Conservation (phyloP, 2,329 filamentous ascomycete species). For the Xylariaceae sp. region DNA sequence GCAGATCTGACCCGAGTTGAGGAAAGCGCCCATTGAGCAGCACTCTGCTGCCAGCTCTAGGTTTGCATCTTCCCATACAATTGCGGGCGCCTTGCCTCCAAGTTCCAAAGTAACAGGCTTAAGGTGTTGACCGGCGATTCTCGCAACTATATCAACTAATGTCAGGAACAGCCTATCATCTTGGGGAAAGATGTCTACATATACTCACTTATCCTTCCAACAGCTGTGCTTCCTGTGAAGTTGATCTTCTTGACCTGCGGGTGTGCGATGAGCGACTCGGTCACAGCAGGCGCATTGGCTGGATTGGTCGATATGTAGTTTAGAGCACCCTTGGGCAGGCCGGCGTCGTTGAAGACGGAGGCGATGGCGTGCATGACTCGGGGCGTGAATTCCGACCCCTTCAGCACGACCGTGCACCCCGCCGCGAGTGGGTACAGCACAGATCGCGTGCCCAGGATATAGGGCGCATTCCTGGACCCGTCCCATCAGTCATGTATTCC, state of each 20-base stretch:
- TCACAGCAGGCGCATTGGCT: slow-evolving; percentile 53
- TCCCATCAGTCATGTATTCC: too few species aligned
- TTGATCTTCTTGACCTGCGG: slow-evolving; percentile 60
- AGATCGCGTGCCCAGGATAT: slow-evolving; percentile 37
- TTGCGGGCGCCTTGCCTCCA: slow-evolving; percentile 62
- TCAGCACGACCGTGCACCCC: slow-evolving; percentile 60
- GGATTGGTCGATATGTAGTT: slow-evolving; percentile 58
- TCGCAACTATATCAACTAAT: slow-evolving; percentile 44
- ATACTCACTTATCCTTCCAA: slow-evolving; percentile 50
- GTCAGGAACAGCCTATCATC: slow-evolving; percentile 3
- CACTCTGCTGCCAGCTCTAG: slow-evolving; percentile 55
- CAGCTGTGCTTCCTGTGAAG: slow-evolving; percentile 62
- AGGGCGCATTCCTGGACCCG: slow-evolving; percentile 38
- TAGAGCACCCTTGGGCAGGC: slow-evolving; percentile 58
- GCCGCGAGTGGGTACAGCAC: slow-evolving; percentile 56
- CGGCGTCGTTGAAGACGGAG: slow-evolving; percentile 55
- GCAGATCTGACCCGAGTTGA: slow-evolving; percentile 62
- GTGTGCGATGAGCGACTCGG: slow-evolving; percentile 55
- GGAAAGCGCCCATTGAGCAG: slow-evolving; percentile 54
- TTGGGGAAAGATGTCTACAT: background rate
- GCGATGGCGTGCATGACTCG: slow-evolving; percentile 52
- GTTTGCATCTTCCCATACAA: slow-evolving; percentile 64
- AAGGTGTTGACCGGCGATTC: slow-evolving; percentile 55
- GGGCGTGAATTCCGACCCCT: slow-evolving; percentile 56
- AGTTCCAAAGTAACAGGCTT: slow-evolving; percentile 66